A percentile compares a stretch with the other conserved stretches of the same genome.
These are phyloP conservation scores for Penicillium bovifimosum DNA, from an alignment of 495 filamentous ascomycete species.

Conservation along the genomic window DNA sequence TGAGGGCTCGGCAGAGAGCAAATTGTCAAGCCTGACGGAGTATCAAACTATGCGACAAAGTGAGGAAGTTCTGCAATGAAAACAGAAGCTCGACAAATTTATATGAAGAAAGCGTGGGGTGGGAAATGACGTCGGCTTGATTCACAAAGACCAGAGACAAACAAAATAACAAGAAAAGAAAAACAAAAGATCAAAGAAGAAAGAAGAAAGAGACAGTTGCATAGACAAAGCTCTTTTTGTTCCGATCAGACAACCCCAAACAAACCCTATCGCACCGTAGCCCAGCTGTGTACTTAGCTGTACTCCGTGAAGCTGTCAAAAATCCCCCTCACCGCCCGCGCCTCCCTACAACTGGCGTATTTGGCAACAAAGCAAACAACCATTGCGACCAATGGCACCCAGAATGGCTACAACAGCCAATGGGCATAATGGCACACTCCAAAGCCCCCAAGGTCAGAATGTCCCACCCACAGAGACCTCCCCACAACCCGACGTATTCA, in stretches of 20 bases:
- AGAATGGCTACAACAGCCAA: slow-evolving; percentile 25
- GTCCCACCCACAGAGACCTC: slow-evolving; percentile 6
- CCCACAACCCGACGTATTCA: slow-evolving; percentile 49
- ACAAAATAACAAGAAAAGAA: not conserved
- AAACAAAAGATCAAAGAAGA: not conserved
- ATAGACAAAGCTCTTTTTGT: not conserved
- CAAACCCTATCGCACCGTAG: not conserved
- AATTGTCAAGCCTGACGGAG: too few species aligned
- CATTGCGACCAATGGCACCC: slow-evolving; percentile 3
- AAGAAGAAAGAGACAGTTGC: not conserved
- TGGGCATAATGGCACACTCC: slow-evolving; percentile 13
- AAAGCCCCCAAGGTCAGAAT: slow-evolving; percentile 1
- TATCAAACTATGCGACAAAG: not conserved
- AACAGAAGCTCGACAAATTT: not conserved
- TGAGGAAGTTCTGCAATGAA: not conserved
- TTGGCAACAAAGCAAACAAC: slow-evolving; percentile 15
- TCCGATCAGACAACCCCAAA: not conserved
- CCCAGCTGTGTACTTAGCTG: too few species aligned
- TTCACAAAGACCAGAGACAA: slow-evolving; percentile 6
- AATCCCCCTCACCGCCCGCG: slow-evolving; percentile 30
- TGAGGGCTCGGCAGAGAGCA: not conserved
- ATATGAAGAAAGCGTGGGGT: not conserved
- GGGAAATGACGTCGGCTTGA: slow-evolving; percentile 18
- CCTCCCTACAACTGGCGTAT: slow-evolving; percentile 14
- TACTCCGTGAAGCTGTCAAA: slow-evolving; percentile 1